Evolutionary conservation across 2,329 filamentous ascomycete species (phyloP), one percentile per base, ranked within the genome.

Genomic region (Colletotrichum sp.): DNA sequence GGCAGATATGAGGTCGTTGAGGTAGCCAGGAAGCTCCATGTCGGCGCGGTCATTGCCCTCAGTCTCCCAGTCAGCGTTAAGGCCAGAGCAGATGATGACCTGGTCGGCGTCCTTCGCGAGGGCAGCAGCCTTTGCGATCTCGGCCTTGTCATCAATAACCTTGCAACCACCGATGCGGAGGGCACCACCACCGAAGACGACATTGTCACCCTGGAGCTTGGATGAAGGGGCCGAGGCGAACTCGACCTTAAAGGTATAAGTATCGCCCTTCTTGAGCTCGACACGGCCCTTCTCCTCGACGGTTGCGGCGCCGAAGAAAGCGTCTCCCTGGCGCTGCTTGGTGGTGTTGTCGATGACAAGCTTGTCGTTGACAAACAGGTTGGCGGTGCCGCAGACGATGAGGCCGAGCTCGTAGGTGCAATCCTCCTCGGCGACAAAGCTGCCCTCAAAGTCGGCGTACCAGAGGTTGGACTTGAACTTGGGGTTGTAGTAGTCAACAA

Each of bases 31-130:
- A 2, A 95, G 86, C 15, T 92, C 93, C 80, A 96, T 89, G 83
- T 94, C 93, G 80, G 93, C 93, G 67, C 94, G 91, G 83, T 96
- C 94, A 74, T 90, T 87, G 63, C 93, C 93, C 85, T 94, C 93
- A 1, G 91, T 92, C 82, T 95, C 93, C 93, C 93, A 95, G 80
- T 95, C 93, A 67, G 88, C 90, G 79, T 94, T 94, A 88, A 78
- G 89, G 3, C 95, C 95, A 3, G 93, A 93, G 81, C 94, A 94
- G 70, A 97, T 87, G 77, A 97, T 89, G 64, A 96, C 95, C 81
- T 96, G 93, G 72, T 96, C 94, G 2, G 93, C 93, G 57, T 90
- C 88, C 81, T 89, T 90, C 34, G 95, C 95, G 8, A 94, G 87
- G 32, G 90, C 87, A 2, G 94, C 93, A 1, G 95, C 94, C 76